Evolutionary conservation across 2,329 filamentous ascomycete species (phyloP).

Genomic region (Colletotrichum cuscutae): DNA sequence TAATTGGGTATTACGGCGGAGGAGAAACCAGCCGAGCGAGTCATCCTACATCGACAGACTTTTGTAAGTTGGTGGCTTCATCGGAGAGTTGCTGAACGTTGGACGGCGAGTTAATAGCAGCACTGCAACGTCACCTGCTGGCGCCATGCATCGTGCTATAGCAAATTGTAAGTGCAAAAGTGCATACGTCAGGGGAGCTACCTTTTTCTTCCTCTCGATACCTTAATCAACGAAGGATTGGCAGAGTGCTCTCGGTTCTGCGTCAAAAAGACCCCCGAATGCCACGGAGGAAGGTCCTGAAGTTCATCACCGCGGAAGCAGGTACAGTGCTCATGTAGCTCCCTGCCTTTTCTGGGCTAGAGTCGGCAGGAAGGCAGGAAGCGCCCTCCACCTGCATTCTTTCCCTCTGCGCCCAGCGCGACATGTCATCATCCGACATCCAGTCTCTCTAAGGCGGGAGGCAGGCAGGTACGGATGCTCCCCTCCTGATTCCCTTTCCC

Average conservation of each 20-base stretch:
- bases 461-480: not conserved
- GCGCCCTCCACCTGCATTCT: slow-evolving; percentile 1
- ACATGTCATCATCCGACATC: slow-evolving; percentile 31
- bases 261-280: not conserved
- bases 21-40: not conserved
- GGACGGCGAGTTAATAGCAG: not conserved
- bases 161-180: not conserved
- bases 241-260: not conserved
- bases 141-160: not conserved
- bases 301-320: not conserved
- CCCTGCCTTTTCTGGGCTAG: slow-evolving; percentile 20
- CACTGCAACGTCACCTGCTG: not conserved
- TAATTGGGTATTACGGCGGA: not conserved
- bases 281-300: slow-evolving; percentile 8
- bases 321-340: slow-evolving; percentile 11
- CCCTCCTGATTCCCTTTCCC: not conserved
- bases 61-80: slow-evolving; percentile 1
- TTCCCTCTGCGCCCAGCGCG: not conserved
- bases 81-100: not conserved
- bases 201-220: not conserved
- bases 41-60: slow-evolving; percentile 7
- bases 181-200: not conserved
- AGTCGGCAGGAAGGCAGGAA: not conserved
- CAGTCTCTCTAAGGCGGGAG: slow-evolving; percentile 10
- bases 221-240: not conserved